phyloP scores from a whole-genome alignment of 1,284 basidiomycete species.

The Prillingera fragicola region DNA sequence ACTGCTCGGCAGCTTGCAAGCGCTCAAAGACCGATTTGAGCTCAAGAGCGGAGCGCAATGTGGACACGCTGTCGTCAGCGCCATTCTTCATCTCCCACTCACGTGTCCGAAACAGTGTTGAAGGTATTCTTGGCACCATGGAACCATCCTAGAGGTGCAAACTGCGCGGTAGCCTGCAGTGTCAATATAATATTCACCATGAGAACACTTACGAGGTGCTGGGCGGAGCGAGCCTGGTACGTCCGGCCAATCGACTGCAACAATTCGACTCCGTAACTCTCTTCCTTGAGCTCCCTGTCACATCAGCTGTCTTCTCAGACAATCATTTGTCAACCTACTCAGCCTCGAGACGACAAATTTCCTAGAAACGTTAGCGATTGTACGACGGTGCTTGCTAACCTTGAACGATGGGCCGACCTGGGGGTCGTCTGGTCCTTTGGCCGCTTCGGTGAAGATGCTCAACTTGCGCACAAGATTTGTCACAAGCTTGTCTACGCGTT shows the following conservation, averaged over 20 bases:
- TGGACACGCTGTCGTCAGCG: constrained; percentile 62
- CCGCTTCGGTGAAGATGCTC: constrained; percentile 86
- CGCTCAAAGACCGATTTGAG: constrained; percentile 94
- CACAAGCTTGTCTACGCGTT: constrained; percentile 74
- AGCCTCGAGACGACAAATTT: constrained; percentile 74
- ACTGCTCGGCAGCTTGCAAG: constrained; percentile 84
- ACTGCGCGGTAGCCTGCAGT: constrained; percentile 57
- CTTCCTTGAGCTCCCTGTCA: constrained; percentile 69
- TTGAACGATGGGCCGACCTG: constrained; percentile 52
- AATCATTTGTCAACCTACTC: no score
- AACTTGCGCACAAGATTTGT: constrained; percentile 81
- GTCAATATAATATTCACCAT: neutral
- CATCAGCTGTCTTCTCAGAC: constrained; percentile 4
- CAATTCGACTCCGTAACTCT: constrained; percentile 90
- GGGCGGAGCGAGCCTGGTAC: constrained; percentile 71
- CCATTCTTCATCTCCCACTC: constrained; percentile 40
- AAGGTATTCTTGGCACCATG: constrained; percentile 92
- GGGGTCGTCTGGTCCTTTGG: constrained; percentile 64
- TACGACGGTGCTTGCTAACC: no score
- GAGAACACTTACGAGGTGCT: constrained; percentile 42
- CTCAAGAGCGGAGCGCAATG: constrained; percentile 62
- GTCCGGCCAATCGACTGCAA: constrained; percentile 87
- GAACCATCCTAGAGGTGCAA: constrained; percentile 62
- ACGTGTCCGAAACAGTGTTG: constrained; percentile 89
- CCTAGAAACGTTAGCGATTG: no score